These are phyloP conservation scores for Metroxylon sagu DNA, from an alignment of 176 grass and related monocot genomes.

Conservation along the genomic window DNA sequence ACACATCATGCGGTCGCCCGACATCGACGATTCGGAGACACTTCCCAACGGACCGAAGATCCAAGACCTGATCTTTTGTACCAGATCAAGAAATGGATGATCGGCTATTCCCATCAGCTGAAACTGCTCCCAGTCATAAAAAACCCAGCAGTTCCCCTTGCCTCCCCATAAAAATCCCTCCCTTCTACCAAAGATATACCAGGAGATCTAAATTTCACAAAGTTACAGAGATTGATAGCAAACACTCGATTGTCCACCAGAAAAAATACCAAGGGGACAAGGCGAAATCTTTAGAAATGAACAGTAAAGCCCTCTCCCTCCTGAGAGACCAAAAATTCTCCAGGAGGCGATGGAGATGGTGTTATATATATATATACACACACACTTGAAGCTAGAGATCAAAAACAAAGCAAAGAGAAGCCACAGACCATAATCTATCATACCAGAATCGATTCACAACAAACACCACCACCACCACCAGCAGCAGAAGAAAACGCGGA, in stretches of 20 bases:
- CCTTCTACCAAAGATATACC: not conserved
- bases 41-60: slow-evolving; percentile 25
- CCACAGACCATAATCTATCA: not conserved
- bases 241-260: slow-evolving; percentile 5
- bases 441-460: slow-evolving; percentile 8
- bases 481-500: not conserved
- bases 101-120: slow-evolving; percentile 58
- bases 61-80: slow-evolving; percentile 51
- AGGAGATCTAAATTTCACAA: not conserved
- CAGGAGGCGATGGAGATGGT: slow-evolving; percentile 7
- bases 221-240: slow-evolving; percentile 6
- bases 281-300: slow-evolving; percentile 20
- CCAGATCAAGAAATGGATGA: slow-evolving; percentile 38
- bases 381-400: slow-evolving; percentile 2
- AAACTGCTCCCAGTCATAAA: slow-evolving; percentile 23
- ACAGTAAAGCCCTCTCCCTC: not conserved
- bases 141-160: slow-evolving; percentile 3
- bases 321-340: slow-evolving; percentile 29
- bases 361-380: slow-evolving; percentile 1
- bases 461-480: not conserved
- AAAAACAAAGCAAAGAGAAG: not conserved
- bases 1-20: slow-evolving; percentile 23
- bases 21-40: slow-evolving; percentile 16
- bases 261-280: slow-evolving; percentile 12
- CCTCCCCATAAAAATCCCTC: no score